Conservation (phyloP, 257 asterid species). For the Nicotiana paniculata region DNA sequence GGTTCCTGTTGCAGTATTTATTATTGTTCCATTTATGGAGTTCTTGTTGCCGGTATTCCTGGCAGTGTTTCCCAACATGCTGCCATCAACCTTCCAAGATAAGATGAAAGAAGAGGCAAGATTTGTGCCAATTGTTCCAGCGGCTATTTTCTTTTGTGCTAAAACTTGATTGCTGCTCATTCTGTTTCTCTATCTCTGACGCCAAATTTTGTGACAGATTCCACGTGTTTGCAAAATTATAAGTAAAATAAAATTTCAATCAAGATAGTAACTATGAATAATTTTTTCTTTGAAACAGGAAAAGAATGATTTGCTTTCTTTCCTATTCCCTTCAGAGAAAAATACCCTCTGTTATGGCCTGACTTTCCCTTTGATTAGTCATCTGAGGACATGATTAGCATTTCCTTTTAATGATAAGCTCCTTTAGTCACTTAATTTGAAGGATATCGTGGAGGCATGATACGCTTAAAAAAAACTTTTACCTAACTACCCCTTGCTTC, state of each 20-base stretch:
- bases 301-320: background rate
- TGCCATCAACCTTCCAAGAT: slow-evolving; percentile 92
- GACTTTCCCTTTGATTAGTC: background rate
- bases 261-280: background rate
- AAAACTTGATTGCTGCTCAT: background rate
- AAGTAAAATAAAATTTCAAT: background rate
- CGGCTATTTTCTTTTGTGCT: background rate
- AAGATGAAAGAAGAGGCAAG: slow-evolving; percentile 92
- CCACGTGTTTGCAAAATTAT: background rate
- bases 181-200: slow-evolving; percentile 1
- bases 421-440: background rate
- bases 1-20: slow-evolving; percentile 82
- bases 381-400: background rate
- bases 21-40: slow-evolving; percentile 88
- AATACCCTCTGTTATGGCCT: background rate
- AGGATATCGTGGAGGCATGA: background rate
- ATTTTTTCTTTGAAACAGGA: background rate
- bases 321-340: background rate
- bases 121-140: slow-evolving; percentile 2
- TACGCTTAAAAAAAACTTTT: background rate
- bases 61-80: slow-evolving; percentile 84
- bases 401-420: slow-evolving; percentile 1
- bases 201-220: background rate
- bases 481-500: background rate
- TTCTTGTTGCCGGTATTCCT: slow-evolving; percentile 76